Evolutionary conservation across 495 filamentous ascomycete genomes (phyloP).

Genomic region (Mycothermus thermophilus): DNA sequence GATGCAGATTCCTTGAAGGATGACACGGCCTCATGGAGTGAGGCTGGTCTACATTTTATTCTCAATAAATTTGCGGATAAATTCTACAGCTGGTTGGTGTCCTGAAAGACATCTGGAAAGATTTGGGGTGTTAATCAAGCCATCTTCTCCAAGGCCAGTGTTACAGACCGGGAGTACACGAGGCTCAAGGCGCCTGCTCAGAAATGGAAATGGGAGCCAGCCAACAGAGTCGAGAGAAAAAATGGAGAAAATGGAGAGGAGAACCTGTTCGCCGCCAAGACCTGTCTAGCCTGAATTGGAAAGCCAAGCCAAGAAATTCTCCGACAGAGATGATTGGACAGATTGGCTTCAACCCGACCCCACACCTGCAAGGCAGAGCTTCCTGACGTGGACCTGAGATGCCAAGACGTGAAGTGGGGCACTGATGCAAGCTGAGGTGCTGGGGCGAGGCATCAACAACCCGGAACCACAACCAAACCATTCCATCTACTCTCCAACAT

Average conservation of each 20-base stretch:
- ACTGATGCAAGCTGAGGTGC: constrained; percentile 4
- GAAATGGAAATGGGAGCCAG: too few species aligned
- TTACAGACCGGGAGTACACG: constrained; percentile 19
- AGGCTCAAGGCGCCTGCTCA: too few species aligned
- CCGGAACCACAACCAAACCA: too few species aligned
- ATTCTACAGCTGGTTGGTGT: too few species aligned
- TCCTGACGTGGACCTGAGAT: constrained; percentile 26
- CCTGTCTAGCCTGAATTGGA: neutral
- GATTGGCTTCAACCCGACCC: too few species aligned
- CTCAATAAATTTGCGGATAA: neutral
- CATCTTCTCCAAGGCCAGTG: constrained; percentile 7
- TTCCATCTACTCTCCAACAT: too few species aligned
- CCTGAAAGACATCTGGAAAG: too few species aligned
- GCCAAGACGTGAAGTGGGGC: too few species aligned
- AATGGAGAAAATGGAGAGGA: neutral
- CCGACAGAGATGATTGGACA: constrained; percentile 2
- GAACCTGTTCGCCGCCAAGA: neutral
- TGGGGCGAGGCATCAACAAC: constrained; percentile 4
- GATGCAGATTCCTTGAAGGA: neutral
- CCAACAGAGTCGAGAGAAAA: neutral
- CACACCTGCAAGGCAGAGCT: constrained; percentile 22
- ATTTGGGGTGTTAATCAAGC: too few species aligned
- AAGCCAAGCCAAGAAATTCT: constrained; percentile 1
- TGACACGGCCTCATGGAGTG: neutral
- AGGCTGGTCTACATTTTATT: too few species aligned